phyloP scores from a whole-genome alignment of 257 asterid species.

The Nicotiana sylvestris region DNA sequence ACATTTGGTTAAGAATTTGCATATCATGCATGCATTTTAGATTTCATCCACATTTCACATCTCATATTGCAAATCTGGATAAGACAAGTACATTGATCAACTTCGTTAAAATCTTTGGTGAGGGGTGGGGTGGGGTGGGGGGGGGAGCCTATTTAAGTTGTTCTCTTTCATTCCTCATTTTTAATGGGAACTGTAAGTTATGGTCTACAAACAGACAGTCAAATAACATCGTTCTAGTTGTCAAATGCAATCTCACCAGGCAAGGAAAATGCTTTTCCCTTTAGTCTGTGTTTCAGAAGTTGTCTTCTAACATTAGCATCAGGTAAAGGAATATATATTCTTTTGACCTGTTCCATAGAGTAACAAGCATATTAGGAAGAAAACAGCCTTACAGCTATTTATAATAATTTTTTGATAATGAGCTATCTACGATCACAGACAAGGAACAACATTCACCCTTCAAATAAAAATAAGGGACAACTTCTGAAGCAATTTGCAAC shows the following conservation, averaged over 20 bases:
- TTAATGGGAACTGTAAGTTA: neutral
- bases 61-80: neutral
- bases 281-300: conserved; percentile 86
- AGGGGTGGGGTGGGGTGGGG: neutral
- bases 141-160: neutral
- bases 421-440: neutral
- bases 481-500: neutral
- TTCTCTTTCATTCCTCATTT: neutral
- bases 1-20: neutral
- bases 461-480: neutral
- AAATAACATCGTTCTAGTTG: neutral
- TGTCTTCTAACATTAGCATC: conserved; percentile 75
- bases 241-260: conserved; percentile 56
- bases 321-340: conserved; percentile 94
- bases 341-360: conserved; percentile 70
- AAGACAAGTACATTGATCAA: neutral
- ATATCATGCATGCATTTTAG: neutral
- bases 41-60: neutral
- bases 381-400: neutral
- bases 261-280: conserved; percentile 76
- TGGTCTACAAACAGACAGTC: neutral
- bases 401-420: neutral
- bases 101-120: neutral
- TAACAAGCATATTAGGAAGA: conserved; percentile 10
- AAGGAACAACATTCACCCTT: neutral